Conservation (phyloP, 768 basidiomycete species). For the Leccinum boreale region DNA sequence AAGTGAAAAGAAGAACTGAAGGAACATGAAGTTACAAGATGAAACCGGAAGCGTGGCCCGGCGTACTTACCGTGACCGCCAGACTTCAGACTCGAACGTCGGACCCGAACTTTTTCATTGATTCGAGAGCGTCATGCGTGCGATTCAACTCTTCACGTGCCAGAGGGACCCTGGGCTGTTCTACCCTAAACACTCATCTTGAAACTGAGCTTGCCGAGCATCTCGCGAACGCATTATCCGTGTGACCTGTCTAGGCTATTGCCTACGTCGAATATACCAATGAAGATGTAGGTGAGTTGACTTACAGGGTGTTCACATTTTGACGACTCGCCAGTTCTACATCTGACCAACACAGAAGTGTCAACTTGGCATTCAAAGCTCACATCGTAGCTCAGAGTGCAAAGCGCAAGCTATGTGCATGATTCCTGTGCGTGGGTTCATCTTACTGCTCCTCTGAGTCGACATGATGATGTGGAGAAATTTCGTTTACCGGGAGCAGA, state of each 20-base stretch:
- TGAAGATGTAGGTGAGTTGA: background rate
- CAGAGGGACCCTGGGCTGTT: background rate
- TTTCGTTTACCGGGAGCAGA: background rate
- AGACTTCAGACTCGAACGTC: background rate
- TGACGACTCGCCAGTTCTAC: background rate
- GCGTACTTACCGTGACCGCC: background rate
- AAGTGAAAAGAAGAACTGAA: background rate
- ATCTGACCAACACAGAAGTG: background rate
- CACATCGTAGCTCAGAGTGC: background rate
- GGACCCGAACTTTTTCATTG: background rate
- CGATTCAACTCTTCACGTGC: background rate
- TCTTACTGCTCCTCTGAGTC: background rate
- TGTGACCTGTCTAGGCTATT: background rate
- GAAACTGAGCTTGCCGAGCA: background rate
- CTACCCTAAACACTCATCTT: background rate
- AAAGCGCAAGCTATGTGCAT: background rate
- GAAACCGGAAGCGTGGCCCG: background rate
- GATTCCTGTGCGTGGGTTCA: background rate
- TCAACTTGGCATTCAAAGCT: background rate
- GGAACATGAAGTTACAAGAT: background rate
- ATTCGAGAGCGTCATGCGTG: background rate
- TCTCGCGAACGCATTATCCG: background rate
- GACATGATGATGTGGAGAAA: background rate
- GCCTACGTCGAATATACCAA: background rate
- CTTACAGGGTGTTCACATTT: background rate